Evolutionary conservation across 129 eudicot species (phyloP).

Genomic region (Escallonia rubra): DNA sequence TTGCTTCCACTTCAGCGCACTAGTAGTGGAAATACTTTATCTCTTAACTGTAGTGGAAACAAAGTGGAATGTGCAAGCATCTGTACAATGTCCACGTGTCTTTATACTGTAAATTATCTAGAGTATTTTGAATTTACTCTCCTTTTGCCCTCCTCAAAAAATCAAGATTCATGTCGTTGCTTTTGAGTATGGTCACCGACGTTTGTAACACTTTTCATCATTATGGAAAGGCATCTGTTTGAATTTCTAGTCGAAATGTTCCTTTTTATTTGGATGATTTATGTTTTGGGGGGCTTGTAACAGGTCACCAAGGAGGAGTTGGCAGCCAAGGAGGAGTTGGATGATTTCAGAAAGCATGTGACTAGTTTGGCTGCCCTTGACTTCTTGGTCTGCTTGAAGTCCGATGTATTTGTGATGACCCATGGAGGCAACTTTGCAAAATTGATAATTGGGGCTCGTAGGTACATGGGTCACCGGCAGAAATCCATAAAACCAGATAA

Average conservation of each 20-base stretch:
- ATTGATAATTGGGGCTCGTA: slow-evolving; percentile 68
- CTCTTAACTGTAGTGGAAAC: too few relatives aligned
- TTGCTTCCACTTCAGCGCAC: too few relatives aligned
- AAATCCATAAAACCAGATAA: slow-evolving; percentile 95
- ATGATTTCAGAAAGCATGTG: slow-evolving; percentile 85
- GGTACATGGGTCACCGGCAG: slow-evolving; percentile 81
- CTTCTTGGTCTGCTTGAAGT: slow-evolving; percentile 88
- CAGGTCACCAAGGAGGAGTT: slow-evolving; percentile 97
- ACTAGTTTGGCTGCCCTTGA: slow-evolving; percentile 98
- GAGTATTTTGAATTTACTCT: too few relatives aligned
- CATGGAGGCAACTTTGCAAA: slow-evolving; percentile 98
- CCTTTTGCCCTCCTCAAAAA: too few relatives aligned
- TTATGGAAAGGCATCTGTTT: too few relatives aligned
- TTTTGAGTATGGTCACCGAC: too few relatives aligned
- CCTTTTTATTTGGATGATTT: background rate
- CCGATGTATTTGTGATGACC: slow-evolving; percentile 97
- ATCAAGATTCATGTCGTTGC: too few relatives aligned
- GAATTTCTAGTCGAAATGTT: background rate
- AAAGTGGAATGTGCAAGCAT: too few relatives aligned
- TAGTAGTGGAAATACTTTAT: too few relatives aligned
- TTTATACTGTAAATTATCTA: too few relatives aligned
- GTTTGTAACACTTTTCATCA: too few relatives aligned
- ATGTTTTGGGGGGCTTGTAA: slow-evolving; percentile 6
- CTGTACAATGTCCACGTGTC: too few relatives aligned
- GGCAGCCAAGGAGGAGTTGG: slow-evolving; percentile 74